Evolutionary conservation across 2,329 filamentous ascomycete genomes (phyloP).

Genomic region (Colletotrichum musicola): DNA sequence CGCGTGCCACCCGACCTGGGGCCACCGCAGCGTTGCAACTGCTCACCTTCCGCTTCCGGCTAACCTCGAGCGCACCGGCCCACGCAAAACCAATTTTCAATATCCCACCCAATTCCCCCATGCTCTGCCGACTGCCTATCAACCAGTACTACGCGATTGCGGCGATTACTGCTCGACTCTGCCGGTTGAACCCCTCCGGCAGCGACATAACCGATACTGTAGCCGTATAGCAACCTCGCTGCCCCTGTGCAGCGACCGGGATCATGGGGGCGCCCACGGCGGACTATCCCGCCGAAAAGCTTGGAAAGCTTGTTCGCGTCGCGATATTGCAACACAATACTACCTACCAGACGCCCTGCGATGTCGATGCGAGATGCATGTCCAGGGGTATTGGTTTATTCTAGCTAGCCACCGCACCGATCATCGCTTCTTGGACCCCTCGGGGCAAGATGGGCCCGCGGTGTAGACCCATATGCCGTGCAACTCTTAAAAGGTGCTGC

Average conservation of each 20-base stretch:
- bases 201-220: too few relatives aligned
- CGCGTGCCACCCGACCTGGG: slow-evolving; percentile 11
- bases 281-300: slow-evolving; percentile 13
- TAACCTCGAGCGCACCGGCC: slow-evolving; percentile 12
- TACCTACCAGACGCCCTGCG: neutral
- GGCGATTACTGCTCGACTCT: too few relatives aligned
- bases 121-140: neutral
- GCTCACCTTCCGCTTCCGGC: slow-evolving; percentile 35
- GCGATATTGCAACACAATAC: neutral
- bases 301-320: slow-evolving; percentile 33
- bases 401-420: neutral
- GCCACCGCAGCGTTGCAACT: slow-evolving; percentile 1
- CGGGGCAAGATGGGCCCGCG: neutral
- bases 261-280: neutral
- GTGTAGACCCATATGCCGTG: slow-evolving; percentile 8
- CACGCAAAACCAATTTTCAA: slow-evolving; percentile 7
- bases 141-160: too few relatives aligned
- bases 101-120: neutral
- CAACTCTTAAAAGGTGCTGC: slow-evolving; percentile 5
- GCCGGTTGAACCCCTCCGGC: too few relatives aligned
- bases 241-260: neutral
- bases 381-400: neutral
- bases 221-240: neutral
- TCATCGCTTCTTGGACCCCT: neutral
- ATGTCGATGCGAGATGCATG: neutral